Conservation (phyloP, 495 filamentous ascomycete genomes). For the Neurospora sp. region DNA sequence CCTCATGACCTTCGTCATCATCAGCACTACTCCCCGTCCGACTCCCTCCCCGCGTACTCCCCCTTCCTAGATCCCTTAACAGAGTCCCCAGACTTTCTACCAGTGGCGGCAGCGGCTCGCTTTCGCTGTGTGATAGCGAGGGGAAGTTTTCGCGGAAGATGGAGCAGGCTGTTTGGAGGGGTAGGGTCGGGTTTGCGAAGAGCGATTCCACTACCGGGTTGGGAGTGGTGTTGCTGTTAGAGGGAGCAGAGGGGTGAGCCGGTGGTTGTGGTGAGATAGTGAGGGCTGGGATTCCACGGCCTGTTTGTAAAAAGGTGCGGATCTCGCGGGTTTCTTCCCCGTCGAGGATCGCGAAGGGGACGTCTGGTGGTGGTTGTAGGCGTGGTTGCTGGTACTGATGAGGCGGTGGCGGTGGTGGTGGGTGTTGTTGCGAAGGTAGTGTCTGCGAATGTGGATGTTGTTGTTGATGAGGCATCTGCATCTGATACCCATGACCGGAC, state of each 20-base stretch:
- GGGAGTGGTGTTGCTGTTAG: background rate
- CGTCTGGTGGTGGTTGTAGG: background rate
- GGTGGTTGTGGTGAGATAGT: background rate
- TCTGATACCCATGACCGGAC: background rate
- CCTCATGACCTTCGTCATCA: background rate
- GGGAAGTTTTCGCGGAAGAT: slow-evolving; percentile 13
- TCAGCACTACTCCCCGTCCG: background rate
- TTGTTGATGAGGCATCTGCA: background rate
- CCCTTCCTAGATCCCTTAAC: slow-evolving; percentile 11
- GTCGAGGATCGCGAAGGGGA: slow-evolving; percentile 8
- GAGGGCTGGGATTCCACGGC: slow-evolving; percentile 10
- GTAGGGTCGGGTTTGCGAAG: slow-evolving; percentile 4
- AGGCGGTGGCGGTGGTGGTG: background rate
- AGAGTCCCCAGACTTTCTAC: slow-evolving; percentile 14
- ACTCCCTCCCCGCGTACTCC: background rate
- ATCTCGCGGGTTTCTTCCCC: slow-evolving; percentile 8
- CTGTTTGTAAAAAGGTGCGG: slow-evolving; percentile 8
- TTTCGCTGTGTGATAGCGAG: slow-evolving; percentile 1
- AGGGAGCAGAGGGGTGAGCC: background rate
- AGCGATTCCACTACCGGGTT: slow-evolving; percentile 3
- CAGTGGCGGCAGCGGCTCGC: slow-evolving; percentile 14
- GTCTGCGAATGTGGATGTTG: background rate
- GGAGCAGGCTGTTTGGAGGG: slow-evolving; percentile 4
- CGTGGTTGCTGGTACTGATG: background rate
- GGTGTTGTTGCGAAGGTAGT: background rate